Evolutionary conservation across 176 grass and related monocot species (phyloP).

Genomic region (Melocanna baccifera): DNA sequence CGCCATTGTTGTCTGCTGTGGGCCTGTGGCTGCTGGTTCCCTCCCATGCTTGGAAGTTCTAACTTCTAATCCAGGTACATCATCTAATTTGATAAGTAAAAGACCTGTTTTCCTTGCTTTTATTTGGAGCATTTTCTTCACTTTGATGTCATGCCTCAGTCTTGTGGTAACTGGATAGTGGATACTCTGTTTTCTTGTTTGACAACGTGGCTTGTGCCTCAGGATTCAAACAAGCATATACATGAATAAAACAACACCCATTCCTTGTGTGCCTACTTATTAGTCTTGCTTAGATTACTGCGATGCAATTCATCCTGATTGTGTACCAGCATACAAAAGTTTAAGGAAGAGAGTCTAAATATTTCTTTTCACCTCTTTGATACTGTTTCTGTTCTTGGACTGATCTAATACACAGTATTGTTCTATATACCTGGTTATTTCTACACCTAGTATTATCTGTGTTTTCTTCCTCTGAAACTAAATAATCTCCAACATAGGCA

Average conservation of each 20-base stretch:
- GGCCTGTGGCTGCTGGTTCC: constrained; percentile 83
- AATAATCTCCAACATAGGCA: constrained; percentile 45
- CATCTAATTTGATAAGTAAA: background rate
- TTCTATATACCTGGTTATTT: background rate
- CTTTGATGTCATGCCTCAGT: background rate
- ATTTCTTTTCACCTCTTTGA: background rate
- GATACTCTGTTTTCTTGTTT: background rate
- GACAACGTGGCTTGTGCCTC: background rate
- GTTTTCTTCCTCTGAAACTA: background rate
- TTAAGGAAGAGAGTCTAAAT: too few relatives aligned
- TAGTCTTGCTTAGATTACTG: background rate
- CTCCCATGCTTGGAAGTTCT: constrained; percentile 78
- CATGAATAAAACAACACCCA: background rate
- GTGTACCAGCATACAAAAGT: background rate
- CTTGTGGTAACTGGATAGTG: background rate
- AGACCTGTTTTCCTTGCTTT: background rate
- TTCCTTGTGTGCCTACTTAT: background rate
- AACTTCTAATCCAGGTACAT: constrained; percentile 68
- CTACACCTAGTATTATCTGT: background rate
- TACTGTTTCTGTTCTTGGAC: background rate
- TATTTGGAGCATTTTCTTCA: background rate
- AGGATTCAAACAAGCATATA: background rate
- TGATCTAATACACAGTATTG: background rate
- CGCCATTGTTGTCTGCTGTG: constrained; percentile 79
- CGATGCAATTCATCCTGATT: background rate